Percentiles rank a stretch among this genome's conserved stretches.
Conservation (phyloP, 2,329 filamentous ascomycete genomes). For the Knoxdaviesia proteae region DNA sequence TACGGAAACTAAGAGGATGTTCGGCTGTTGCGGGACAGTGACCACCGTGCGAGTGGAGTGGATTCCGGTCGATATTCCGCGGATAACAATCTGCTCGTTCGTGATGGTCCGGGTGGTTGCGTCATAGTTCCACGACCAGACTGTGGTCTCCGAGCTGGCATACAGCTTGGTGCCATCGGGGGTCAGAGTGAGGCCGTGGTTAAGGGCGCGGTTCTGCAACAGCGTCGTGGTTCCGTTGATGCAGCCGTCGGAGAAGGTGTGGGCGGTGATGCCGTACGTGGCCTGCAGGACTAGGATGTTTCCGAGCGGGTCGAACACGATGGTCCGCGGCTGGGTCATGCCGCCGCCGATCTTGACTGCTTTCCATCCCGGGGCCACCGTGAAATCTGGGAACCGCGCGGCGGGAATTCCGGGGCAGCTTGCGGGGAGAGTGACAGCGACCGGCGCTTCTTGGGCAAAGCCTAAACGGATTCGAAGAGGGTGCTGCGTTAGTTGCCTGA, state of each 20-base stretch:
- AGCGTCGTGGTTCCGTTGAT: slow-evolving; percentile 16
- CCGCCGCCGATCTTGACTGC: slow-evolving; percentile 1
- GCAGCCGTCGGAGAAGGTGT: slow-evolving; percentile 19
- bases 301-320: slow-evolving; percentile 15
- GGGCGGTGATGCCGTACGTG: slow-evolving; percentile 15
- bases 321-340: slow-evolving; percentile 2
- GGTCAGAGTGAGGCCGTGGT: slow-evolving; percentile 18
- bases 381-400: not conserved
- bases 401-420: slow-evolving; percentile 1
- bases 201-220: slow-evolving; percentile 14
- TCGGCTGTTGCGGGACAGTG: slow-evolving; percentile 15
- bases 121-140: slow-evolving; percentile 38
- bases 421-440: slow-evolving; percentile 1
- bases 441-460: not conserved
- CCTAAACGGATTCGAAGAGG: too few species aligned
- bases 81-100: slow-evolving; percentile 18
- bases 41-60: slow-evolving; percentile 17
- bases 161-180: slow-evolving; percentile 18
- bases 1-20: slow-evolving; percentile 17
- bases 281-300: slow-evolving; percentile 18
- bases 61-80: slow-evolving; percentile 17
- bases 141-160: slow-evolving; percentile 17
- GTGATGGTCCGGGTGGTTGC: slow-evolving; percentile 21
- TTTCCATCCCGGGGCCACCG: slow-evolving; percentile 1
- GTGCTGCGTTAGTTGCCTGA: too few species aligned